Evolutionary conservation across 495 filamentous ascomycete genomes (phyloP).

Genomic region (Daldinia caldariorum): DNA sequence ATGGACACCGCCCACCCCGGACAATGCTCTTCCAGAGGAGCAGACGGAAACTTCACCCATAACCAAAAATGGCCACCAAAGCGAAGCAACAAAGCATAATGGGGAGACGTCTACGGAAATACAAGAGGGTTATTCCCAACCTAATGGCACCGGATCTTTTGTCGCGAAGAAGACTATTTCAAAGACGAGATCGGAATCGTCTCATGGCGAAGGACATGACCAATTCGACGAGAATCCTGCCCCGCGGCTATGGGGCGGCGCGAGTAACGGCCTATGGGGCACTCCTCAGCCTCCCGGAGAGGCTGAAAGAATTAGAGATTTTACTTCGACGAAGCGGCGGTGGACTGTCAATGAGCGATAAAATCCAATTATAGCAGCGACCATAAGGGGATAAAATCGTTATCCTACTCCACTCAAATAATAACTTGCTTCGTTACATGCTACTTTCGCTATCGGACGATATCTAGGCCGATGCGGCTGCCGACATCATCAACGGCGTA

Average conservation of each 20-base stretch:
- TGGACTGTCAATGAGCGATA: conserved; percentile 59
- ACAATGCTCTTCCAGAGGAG: conserved; percentile 46
- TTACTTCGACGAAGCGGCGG: conserved; percentile 53
- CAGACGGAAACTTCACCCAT: conserved; percentile 58
- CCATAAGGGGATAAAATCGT: neutral
- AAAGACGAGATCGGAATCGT: conserved; percentile 18
- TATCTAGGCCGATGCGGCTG: neutral
- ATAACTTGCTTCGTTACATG: neutral
- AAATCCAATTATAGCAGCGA: neutral
- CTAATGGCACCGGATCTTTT: neutral
- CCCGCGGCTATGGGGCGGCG: conserved; percentile 40
- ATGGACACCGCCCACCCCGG: conserved; percentile 52
- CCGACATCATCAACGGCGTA: neutral
- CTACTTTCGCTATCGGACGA: neutral
- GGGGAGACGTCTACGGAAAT: conserved; percentile 2
- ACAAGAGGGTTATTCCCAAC: conserved; percentile 10
- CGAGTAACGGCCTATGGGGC: conserved; percentile 52
- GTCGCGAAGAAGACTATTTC: neutral
- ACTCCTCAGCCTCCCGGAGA: conserved; percentile 49
- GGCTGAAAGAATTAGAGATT: conserved; percentile 50
- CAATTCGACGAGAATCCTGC: conserved; percentile 33
- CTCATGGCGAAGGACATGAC: conserved; percentile 42
- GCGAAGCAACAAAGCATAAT: conserved; percentile 10
- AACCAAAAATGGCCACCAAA: conserved; percentile 56
- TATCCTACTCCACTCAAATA: neutral